Conservation (phyloP, 2,329 filamentous ascomycete species). For the Penicillium fuscoglaucum region DNA sequence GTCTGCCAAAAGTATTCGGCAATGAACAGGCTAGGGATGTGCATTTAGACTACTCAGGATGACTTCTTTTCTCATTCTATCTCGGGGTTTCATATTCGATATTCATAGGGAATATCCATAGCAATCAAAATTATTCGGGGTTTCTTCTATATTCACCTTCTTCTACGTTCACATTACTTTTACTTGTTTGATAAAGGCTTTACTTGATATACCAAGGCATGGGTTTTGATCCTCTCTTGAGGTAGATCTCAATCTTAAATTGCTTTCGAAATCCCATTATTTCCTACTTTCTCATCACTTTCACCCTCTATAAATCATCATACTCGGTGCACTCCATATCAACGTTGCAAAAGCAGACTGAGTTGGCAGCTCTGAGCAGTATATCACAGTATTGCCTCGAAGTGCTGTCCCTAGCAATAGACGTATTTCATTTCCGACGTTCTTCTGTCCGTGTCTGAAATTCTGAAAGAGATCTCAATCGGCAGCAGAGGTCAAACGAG, state of each 20-base stretch:
- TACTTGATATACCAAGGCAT: background rate
- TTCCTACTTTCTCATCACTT: background rate
- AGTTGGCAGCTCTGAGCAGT: background rate
- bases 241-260: background rate
- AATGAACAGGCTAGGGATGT: conserved; percentile 17
- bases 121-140: background rate
- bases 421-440: background rate
- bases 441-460: background rate
- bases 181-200: background rate
- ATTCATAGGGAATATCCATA: background rate
- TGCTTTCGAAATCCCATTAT: background rate
- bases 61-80: conserved; percentile 2
- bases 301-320: too few species aligned
- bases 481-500: background rate
- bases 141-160: background rate
- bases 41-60: conserved; percentile 5
- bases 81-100: background rate
- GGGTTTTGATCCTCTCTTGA: background rate
- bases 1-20: conserved; percentile 61
- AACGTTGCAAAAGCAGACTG: background rate
- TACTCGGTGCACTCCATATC: background rate
- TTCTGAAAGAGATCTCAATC: background rate
- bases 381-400: background rate
- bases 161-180: background rate
- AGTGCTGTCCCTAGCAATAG: background rate